Percentiles rank a stretch among this genome's conserved stretches.
Evolutionary conservation across 1,139 yeast genomes (phyloP).

Genomic region (Candida neerlandica): DNA sequence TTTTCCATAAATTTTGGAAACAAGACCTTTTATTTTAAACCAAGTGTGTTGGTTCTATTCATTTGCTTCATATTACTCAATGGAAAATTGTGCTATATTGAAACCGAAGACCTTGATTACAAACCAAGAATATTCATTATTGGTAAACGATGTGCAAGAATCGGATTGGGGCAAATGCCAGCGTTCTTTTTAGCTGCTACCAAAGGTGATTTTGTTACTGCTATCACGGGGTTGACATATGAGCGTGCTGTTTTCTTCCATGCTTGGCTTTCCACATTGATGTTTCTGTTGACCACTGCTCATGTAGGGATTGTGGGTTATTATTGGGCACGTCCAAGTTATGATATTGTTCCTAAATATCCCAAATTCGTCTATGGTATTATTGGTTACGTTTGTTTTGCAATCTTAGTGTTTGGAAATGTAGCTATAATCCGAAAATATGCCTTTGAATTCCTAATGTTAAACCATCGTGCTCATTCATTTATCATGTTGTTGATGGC

Average conservation of each 20-base stretch:
- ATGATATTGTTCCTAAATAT: conserved; percentile 30
- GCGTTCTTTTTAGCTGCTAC: conserved; percentile 36
- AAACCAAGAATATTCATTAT: conserved; percentile 40
- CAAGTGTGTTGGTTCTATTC: conserved; percentile 37
- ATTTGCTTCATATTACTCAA: conserved; percentile 31
- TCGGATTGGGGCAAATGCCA: conserved; percentile 48
- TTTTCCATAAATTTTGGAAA: conserved; percentile 13
- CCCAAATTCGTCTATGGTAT: conserved; percentile 57
- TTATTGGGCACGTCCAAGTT: conserved; percentile 44
- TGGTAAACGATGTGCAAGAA: conserved; percentile 45
- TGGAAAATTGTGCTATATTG: conserved; percentile 26
- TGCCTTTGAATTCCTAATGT: conserved; percentile 48
- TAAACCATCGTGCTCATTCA: conserved; percentile 45
- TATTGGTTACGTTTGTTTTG: conserved; percentile 44
- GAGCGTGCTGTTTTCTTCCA: conserved; percentile 45
- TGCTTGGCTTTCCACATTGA: conserved; percentile 46
- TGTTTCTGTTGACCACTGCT: conserved; percentile 40
- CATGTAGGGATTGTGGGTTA: conserved; percentile 32
- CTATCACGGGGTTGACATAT: conserved; percentile 45
- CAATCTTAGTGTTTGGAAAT: conserved; percentile 40
- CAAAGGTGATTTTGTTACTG: conserved; percentile 44
- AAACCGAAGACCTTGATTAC: conserved; percentile 44
- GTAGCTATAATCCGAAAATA: conserved; percentile 38
- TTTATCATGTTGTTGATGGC: conserved; percentile 48
- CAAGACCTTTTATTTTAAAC: conserved; percentile 36